Percentiles rank a stretch among this genome's conserved stretches.
Evolutionary conservation across 768 basidiomycete species (phyloP).

Genomic region (Harrya chromipes): DNA sequence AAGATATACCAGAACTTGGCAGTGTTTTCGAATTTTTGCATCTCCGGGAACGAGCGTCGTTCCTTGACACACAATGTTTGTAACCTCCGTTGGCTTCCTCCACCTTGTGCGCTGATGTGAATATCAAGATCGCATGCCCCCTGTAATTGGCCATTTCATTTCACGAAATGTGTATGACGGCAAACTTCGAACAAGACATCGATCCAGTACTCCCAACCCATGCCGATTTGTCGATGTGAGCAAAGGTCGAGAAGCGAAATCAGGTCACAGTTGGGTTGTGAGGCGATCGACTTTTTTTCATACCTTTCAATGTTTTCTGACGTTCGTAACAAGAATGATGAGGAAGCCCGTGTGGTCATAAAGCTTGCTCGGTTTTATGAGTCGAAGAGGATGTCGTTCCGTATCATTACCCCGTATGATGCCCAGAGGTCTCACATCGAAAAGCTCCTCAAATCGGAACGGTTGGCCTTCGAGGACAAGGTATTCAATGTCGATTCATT

Average conservation of each 20-base stretch:
- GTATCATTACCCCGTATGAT: slow-evolving; percentile 80
- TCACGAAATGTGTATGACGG: slow-evolving; percentile 60
- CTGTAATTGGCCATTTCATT: slow-evolving; percentile 67
- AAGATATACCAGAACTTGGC: slow-evolving; percentile 58
- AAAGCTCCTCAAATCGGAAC: slow-evolving; percentile 41
- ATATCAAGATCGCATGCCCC: slow-evolving; percentile 74
- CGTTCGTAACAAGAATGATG: slow-evolving; percentile 47
- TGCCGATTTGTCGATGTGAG: slow-evolving; percentile 40
- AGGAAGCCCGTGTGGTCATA: slow-evolving; percentile 52
- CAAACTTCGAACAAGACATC: slow-evolving; percentile 56
- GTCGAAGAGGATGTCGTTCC: slow-evolving; percentile 43
- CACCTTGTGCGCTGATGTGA: not conserved
- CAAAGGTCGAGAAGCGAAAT: slow-evolving; percentile 28
- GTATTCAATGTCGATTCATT: slow-evolving; percentile 78
- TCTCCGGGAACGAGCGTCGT: slow-evolving; percentile 43
- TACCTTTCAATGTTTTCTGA: slow-evolving; percentile 2
- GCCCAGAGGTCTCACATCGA: slow-evolving; percentile 63
- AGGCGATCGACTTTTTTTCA: not conserved
- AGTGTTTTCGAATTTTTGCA: slow-evolving; percentile 75
- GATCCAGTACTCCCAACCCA: slow-evolving; percentile 31
- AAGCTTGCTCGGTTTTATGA: slow-evolving; percentile 53
- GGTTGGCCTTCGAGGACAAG: slow-evolving; percentile 57
- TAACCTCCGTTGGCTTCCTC: not conserved
- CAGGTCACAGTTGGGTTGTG: slow-evolving; percentile 37
- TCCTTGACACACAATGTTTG: slow-evolving; percentile 75